Evolutionary conservation across 345 rosid species (phyloP), one percentile per base, ranked within the genome.

Genomic region (Trapa incisa): DNA sequence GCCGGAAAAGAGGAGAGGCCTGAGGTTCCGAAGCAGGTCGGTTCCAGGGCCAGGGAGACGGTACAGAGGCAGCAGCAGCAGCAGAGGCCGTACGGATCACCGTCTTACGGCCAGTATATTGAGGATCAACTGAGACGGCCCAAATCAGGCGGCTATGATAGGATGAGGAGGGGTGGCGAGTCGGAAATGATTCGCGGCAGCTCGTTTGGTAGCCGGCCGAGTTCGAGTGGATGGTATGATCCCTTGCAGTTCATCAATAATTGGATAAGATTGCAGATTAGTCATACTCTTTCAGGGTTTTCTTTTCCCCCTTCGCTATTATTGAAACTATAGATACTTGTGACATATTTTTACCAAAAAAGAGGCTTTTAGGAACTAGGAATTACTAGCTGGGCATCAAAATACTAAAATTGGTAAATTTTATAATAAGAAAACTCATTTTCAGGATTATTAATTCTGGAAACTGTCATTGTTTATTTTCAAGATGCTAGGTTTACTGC

Each of bases 111-210:
- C 64, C 70, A 41, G 50, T 79, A 65, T 73, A 86, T 74, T 22
- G 29, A 22, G 29, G 80, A 82, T 64, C 63, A 54, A 35, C 32
- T 54, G 60, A 82, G 88, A 33, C 81, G 96, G 1, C 94, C 97
- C 29, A 88, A 78, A 62, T 85, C 92, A 1, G 88, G 89, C 45
- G 97, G 86, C 64, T 72, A 79, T 67, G 97, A 88, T 62, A 75
- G 80, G 73, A 77, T 75, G 75, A 76, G 71, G 61, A 66, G 68
- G 66, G 82, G 72, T 36, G 81, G 69, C 6, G 77, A 75, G 41
- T 29, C 80, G 6, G 87, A 82, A 82, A 78, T 70, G 71, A 72
- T 65, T 68, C 85, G 87, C 54, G 83, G 85, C 7, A 69, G 89
- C 71, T 83, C 89, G 6, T 82, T 82, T 66, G 96, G 91, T 41